A percentile compares a stretch with the other conserved stretches of the same genome.
Evolutionary conservation across 2,329 filamentous ascomycete genomes (phyloP).

Genomic region (Pyrenophora teres): DNA sequence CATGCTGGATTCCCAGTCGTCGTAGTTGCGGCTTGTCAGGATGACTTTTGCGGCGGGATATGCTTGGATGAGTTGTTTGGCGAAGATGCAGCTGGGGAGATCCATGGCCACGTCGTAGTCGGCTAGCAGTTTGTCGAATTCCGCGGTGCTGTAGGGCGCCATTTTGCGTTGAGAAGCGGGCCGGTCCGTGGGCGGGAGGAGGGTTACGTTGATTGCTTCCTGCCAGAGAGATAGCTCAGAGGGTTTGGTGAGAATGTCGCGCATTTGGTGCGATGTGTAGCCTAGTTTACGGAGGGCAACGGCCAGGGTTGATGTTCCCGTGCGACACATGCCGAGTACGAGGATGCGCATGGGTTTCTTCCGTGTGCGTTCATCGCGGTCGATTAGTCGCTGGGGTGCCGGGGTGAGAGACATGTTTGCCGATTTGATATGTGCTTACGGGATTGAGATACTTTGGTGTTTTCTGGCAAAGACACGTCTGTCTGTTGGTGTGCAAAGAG

Average conservation of each 20-base stretch:
- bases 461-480: too few species aligned
- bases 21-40: constrained; percentile 35
- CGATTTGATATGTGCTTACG: background rate
- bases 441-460: background rate
- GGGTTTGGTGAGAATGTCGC: constrained; percentile 24
- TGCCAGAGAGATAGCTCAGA: constrained; percentile 33
- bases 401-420: constrained; percentile 1
- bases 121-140: constrained; percentile 56
- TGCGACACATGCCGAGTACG: constrained; percentile 70
- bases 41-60: constrained; percentile 45
- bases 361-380: constrained; percentile 67
- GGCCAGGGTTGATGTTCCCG: constrained; percentile 64
- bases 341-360: constrained; percentile 75
- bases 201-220: constrained; percentile 35
- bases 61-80: constrained; percentile 33
- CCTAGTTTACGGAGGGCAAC: constrained; percentile 52
- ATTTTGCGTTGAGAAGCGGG: constrained; percentile 12
- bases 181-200: constrained; percentile 22
- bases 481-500: constrained; percentile 5
- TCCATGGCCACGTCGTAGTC: constrained; percentile 47
- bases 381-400: constrained; percentile 52
- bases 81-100: constrained; percentile 36
- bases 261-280: constrained; percentile 35
- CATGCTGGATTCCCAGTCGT: constrained; percentile 36
- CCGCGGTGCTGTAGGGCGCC: constrained; percentile 37